These are phyloP conservation scores for Goffeauzyma gilvescens DNA, from an alignment of 768 basidiomycete species.

Conservation along the genomic window DNA sequence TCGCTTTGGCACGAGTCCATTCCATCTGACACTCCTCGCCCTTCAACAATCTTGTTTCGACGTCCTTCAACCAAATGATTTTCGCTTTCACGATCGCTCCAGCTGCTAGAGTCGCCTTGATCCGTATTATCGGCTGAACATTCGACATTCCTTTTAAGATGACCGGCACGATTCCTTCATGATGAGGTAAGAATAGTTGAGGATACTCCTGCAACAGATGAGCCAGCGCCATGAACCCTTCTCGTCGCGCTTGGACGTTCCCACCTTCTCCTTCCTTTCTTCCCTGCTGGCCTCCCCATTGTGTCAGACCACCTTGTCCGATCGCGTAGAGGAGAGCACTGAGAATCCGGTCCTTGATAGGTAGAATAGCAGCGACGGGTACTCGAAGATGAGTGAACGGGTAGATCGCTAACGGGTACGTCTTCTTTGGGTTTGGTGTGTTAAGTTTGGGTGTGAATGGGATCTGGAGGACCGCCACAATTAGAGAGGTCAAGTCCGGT, in stretches of 20 bases:
- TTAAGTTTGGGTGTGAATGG: slow-evolving; percentile 25
- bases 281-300: slow-evolving; percentile 10
- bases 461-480: slow-evolving; percentile 21
- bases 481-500: slow-evolving; percentile 19
- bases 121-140: slow-evolving; percentile 10
- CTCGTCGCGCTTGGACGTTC: slow-evolving; percentile 16
- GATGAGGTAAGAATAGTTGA: slow-evolving; percentile 19
- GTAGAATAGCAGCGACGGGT: slow-evolving; percentile 15
- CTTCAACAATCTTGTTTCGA: neutral
- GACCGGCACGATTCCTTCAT: slow-evolving; percentile 17
- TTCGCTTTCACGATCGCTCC: slow-evolving; percentile 19
- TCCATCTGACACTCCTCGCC: neutral
- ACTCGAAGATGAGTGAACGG: slow-evolving; percentile 20
- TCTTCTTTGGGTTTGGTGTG: slow-evolving; percentile 26
- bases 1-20: neutral
- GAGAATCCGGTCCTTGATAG: slow-evolving; percentile 21
- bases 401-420: slow-evolving; percentile 24
- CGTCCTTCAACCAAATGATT: slow-evolving; percentile 10
- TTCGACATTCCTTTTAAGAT: slow-evolving; percentile 14
- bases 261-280: slow-evolving; percentile 14
- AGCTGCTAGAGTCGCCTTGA: slow-evolving; percentile 16
- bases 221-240: slow-evolving; percentile 17
- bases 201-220: slow-evolving; percentile 23
- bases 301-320: slow-evolving; percentile 4
- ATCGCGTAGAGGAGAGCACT: slow-evolving; percentile 19